Conservation (phyloP, 2,329 filamentous ascomycete species). For the Ceratocystis cacaofunesta region DNA sequence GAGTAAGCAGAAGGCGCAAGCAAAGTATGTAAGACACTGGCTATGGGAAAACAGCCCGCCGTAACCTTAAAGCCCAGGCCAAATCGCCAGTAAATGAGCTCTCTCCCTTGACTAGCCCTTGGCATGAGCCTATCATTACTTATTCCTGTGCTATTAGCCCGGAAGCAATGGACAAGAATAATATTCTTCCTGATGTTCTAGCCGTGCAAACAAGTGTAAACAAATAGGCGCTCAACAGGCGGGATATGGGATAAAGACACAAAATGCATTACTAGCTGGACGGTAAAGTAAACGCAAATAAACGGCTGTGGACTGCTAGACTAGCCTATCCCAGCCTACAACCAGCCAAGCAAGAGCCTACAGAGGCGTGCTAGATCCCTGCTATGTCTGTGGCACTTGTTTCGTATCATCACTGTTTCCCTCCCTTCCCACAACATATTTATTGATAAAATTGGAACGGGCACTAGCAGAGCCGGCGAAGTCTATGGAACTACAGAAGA, state of each 20-base stretch:
- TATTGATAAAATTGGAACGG: neutral
- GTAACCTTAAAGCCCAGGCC: neutral
- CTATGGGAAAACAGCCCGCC: neutral
- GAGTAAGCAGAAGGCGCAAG: neutral
- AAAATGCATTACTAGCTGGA: too few relatives aligned
- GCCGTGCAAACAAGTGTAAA: too few relatives aligned
- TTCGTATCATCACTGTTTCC: constrained; percentile 15
- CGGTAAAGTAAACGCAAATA: too few relatives aligned
- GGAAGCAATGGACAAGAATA: too few relatives aligned
- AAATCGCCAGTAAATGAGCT: neutral
- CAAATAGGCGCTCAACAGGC: too few relatives aligned
- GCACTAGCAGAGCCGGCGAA: neutral
- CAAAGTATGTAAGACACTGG: neutral
- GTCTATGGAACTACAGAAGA: neutral
- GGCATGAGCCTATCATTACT: neutral
- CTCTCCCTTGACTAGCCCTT: neutral
- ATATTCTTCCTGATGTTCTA: too few relatives aligned
- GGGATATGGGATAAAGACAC: too few relatives aligned
- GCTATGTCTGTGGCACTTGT: constrained; percentile 13
- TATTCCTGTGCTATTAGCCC: neutral
- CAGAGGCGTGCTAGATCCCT: neutral
- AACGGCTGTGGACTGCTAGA: too few relatives aligned
- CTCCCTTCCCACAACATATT: constrained; percentile 1
- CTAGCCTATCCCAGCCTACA: too few relatives aligned
- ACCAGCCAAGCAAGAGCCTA: neutral